These are phyloP conservation scores for Kodamaea suecica DNA, from an alignment of 1,139 yeast genomes.

Conservation along the genomic window DNA sequence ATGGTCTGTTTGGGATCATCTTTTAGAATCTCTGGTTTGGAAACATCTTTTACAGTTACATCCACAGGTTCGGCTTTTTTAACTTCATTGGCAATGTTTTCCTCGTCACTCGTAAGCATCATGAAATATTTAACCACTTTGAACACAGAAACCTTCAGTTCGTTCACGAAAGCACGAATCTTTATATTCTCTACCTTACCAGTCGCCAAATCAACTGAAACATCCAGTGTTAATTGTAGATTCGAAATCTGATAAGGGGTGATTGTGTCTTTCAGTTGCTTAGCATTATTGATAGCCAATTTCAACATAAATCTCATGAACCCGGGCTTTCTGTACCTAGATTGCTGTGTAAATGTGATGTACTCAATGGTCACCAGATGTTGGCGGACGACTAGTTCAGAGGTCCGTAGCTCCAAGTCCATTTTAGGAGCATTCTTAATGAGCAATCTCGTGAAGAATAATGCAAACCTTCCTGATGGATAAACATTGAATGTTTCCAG, in stretches of 20 bases:
- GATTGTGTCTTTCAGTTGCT: constrained; percentile 10
- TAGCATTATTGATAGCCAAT: constrained; percentile 9
- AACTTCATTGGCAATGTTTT: not conserved
- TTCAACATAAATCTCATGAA: constrained; percentile 13
- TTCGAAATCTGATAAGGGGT: constrained; percentile 16
- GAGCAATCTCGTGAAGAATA: constrained; percentile 14
- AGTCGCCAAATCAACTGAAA: constrained; percentile 17
- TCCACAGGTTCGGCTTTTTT: too few relatives aligned
- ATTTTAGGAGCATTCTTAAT: constrained; percentile 25
- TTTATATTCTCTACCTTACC: constrained; percentile 23
- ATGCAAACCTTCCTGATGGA: constrained; percentile 18
- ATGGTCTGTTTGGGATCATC: too few relatives aligned
- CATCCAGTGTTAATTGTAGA: constrained; percentile 22
- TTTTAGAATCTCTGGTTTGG: not conserved
- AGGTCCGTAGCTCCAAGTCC: constrained; percentile 28
- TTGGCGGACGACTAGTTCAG: constrained; percentile 11
- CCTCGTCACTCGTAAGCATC: constrained; percentile 1
- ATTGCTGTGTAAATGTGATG: constrained; percentile 18
- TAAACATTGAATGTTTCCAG: constrained; percentile 13
- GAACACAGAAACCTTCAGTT: constrained; percentile 27
- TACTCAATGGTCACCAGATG: constrained; percentile 22
- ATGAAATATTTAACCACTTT: constrained; percentile 18
- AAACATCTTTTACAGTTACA: too few relatives aligned
- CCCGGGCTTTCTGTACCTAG: constrained; percentile 22
- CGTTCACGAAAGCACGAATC: constrained; percentile 26